Percentiles rank a stretch among this genome's conserved stretches.
Evolutionary conservation across 1,139 yeast genomes (phyloP).

Genomic region (Suhomyces bribrorum): DNA sequence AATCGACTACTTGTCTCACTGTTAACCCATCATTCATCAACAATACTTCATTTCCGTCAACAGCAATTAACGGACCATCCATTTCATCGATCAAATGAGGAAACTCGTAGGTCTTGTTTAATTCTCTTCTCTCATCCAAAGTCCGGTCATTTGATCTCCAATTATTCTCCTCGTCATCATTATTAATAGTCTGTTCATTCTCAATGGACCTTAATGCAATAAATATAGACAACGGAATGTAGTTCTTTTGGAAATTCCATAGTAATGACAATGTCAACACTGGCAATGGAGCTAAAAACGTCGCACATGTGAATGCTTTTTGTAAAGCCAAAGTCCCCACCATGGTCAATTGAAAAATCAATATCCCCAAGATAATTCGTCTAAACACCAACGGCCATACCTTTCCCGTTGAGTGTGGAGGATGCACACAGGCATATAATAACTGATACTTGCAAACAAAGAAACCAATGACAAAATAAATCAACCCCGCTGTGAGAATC

Average conservation of each 20-base stretch:
- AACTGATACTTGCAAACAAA: constrained; percentile 81
- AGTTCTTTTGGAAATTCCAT: constrained; percentile 81
- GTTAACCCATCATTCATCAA: constrained; percentile 62
- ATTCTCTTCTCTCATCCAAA: constrained; percentile 67
- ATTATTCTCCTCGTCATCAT: constrained; percentile 14
- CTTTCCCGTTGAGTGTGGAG: constrained; percentile 86
- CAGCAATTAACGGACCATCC: constrained; percentile 80
- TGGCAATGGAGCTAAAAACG: constrained; percentile 74
- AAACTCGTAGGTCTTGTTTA: constrained; percentile 70
- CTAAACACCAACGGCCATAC: constrained; percentile 84
- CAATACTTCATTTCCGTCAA: constrained; percentile 63
- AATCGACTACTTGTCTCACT: constrained; percentile 44
- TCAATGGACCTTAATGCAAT: constrained; percentile 71
- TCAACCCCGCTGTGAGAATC: constrained; percentile 69
- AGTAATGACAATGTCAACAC: constrained; percentile 62
- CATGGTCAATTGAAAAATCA: constrained; percentile 84
- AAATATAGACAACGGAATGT: constrained; percentile 76
- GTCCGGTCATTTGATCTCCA: constrained; percentile 32
- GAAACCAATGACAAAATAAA: constrained; percentile 73
- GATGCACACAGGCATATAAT: constrained; percentile 77
- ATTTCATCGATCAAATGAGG: constrained; percentile 68
- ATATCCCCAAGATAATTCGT: constrained; percentile 67
- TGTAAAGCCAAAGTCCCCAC: constrained; percentile 84
- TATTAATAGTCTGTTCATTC: constrained; percentile 7
- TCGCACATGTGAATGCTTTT: constrained; percentile 73